These are phyloP conservation scores for Aspergillus floridensis DNA, from an alignment of 2,329 filamentous ascomycete genomes.

Conservation along the genomic window DNA sequence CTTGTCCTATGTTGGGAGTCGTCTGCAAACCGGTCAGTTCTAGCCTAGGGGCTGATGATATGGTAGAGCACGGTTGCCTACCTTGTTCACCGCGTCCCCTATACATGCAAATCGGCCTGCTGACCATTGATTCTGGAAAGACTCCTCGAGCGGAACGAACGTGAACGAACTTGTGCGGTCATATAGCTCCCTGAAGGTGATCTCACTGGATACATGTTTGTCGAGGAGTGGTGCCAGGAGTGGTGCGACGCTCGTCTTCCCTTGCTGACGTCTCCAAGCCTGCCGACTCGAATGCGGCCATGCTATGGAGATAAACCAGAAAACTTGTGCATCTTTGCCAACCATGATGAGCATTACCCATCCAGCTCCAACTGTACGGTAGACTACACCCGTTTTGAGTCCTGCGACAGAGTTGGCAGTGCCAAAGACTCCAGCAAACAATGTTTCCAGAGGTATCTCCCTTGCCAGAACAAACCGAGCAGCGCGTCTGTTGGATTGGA, in stretches of 20 bases:
- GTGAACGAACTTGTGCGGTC: neutral
- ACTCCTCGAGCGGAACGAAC: neutral
- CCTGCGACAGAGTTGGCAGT: slow-evolving; percentile 16
- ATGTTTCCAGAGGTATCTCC: neutral
- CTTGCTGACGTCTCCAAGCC: neutral
- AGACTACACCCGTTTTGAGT: slow-evolving; percentile 10
- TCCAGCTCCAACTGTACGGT: neutral
- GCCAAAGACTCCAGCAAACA: slow-evolving; percentile 23
- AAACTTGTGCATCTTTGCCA: neutral
- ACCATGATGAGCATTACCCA: slow-evolving; percentile 7
- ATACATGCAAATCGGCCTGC: neutral
- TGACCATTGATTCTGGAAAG: neutral
- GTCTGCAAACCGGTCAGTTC: slow-evolving; percentile 16
- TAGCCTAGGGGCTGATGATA: neutral
- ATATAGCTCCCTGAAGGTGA: neutral
- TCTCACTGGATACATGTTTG: neutral
- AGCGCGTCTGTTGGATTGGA: neutral
- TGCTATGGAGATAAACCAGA: neutral
- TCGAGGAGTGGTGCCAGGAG: neutral
- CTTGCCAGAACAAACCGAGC: neutral
- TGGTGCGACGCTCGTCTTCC: neutral
- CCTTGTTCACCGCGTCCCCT: slow-evolving; percentile 6
- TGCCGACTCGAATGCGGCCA: neutral
- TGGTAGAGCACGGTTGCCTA: neutral
- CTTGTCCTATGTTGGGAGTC: slow-evolving; percentile 36